Evolutionary conservation across 2,329 filamentous ascomycete species (phyloP), one percentile per base, ranked within the genome.

Genomic region (Epichloe brachyelytri): DNA sequence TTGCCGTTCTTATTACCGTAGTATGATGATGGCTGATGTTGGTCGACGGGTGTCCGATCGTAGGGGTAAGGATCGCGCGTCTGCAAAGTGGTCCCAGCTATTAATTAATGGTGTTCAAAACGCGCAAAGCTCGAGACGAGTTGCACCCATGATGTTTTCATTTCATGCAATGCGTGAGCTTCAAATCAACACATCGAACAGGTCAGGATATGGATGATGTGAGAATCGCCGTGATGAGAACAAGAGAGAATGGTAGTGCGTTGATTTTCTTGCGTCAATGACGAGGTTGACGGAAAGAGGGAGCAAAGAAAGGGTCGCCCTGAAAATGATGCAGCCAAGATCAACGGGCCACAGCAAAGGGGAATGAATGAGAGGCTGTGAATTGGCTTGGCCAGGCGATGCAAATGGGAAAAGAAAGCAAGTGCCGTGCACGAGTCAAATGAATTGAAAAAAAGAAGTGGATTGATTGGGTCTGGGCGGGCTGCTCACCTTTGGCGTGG

Each of bases 11-110:
- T 67, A 68, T 72, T 75, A 63, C 73, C 73, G 57, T 77, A 79
- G 45, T 73, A 60, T 34, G 64, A 53, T 48, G 65, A 61, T 49
- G 62, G 67, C 45, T 71, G 65, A 52, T 62, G 68, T 43, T 72
- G 65, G 53, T 77, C 74, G 55, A 64, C 60, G 41, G 71, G 53
- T 56, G 39, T 46, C 45, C 66, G 65, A 46, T 71, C 61, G 62
- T 77, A 76, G 51, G 62, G 64, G 66, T 78, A 78, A 34, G 71
- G 62, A 57, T 79, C 77, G 62, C 71, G 75, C 61, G 67, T 64
- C 75, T 78, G 62, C 38, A 48, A 33, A 22, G 19, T 37, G 44
- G 33, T 34, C 3, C 20, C 11, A 15, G 22, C 11, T 43, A 39
- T 49, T 43, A 40, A 47, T 53, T 38, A 43, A 40, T 39, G 3